Conservation (phyloP, 345 rosid genomes). For the Linum trigynum region DNA sequence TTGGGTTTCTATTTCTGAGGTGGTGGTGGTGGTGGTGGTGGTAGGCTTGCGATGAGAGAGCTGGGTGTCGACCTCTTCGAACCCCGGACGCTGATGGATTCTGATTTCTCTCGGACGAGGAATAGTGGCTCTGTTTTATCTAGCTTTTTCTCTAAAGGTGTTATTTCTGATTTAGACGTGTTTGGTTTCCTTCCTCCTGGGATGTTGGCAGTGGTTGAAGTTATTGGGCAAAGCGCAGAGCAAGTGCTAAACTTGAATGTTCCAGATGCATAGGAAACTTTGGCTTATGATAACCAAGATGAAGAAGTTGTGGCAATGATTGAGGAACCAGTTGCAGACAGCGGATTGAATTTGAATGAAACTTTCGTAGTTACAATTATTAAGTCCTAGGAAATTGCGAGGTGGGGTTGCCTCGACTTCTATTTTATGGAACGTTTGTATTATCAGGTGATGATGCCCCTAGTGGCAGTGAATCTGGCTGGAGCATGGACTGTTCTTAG, state of each 20-base stretch:
- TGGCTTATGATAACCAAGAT: too few relatives aligned
- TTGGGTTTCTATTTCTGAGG: too few relatives aligned
- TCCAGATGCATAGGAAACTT: slow-evolving; percentile 78
- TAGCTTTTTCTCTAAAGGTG: neutral
- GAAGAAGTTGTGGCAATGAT: slow-evolving; percentile 41
- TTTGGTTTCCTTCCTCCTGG: too few relatives aligned
- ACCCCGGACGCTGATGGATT: slow-evolving; percentile 30
- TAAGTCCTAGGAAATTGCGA: neutral
- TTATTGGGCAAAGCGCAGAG: slow-evolving; percentile 63
- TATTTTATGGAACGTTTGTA: neutral
- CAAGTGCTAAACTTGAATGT: slow-evolving; percentile 60
- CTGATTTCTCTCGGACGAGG: slow-evolving; percentile 22
- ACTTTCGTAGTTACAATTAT: neutral
- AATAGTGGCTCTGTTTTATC: slow-evolving; percentile 25
- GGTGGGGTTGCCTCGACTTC: slow-evolving; percentile 9
- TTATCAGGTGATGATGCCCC: slow-evolving; percentile 60
- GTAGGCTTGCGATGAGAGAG: too few relatives aligned
- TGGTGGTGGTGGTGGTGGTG: too few relatives aligned
- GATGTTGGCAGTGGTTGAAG: slow-evolving; percentile 43
- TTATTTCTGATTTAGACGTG: neutral
- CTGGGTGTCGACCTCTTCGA: slow-evolving; percentile 60
- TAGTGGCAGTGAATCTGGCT: slow-evolving; percentile 49
- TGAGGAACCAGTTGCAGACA: slow-evolving; percentile 57
- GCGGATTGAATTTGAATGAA: too few relatives aligned
- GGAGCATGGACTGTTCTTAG: slow-evolving; percentile 81